These are phyloP conservation scores for Asterophora lycoperdoides DNA, from an alignment of 768 basidiomycete genomes.

Conservation along the genomic window DNA sequence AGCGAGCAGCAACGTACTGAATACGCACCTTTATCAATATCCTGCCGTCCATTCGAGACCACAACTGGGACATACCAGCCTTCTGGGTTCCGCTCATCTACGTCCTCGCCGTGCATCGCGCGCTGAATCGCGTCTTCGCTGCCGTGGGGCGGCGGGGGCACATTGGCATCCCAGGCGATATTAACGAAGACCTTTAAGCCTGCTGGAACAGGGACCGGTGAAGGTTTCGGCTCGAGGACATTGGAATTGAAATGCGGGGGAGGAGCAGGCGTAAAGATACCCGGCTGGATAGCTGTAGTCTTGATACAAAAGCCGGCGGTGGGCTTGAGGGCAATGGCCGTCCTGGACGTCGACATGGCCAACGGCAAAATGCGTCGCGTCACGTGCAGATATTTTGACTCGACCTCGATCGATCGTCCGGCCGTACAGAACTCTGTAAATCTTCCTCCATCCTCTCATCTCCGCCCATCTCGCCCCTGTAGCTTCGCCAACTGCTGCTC, in stretches of 20 bases:
- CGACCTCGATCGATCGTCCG: neutral
- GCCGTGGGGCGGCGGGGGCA: constrained; percentile 65
- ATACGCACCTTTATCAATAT: constrained; percentile 63
- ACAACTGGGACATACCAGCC: constrained; percentile 69
- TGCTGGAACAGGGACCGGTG: constrained; percentile 34
- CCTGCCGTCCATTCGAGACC: constrained; percentile 58
- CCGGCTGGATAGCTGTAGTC: constrained; percentile 41
- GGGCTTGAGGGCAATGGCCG: constrained; percentile 45
- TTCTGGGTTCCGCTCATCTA: constrained; percentile 33
- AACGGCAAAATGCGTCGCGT: too few species aligned
- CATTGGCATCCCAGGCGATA: constrained; percentile 62
- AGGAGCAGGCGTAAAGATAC: constrained; percentile 26
- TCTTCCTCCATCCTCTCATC: constrained; percentile 7
- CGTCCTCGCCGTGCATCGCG: constrained; percentile 50
- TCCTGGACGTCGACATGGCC: constrained; percentile 16
- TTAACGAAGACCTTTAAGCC: constrained; percentile 71
- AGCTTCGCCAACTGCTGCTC: constrained; percentile 4
- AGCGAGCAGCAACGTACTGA: neutral
- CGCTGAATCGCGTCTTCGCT: constrained; percentile 53
- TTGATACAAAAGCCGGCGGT: constrained; percentile 71
- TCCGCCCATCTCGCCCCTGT: constrained; percentile 6
- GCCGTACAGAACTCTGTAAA: constrained; percentile 2
- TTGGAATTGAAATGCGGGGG: constrained; percentile 14
- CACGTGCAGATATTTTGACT: neutral
- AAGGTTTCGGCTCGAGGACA: constrained; percentile 24